phyloP scores from a whole-genome alignment of 2,329 filamentous ascomycete species.

The Ploettnerulaceae sp. region DNA sequence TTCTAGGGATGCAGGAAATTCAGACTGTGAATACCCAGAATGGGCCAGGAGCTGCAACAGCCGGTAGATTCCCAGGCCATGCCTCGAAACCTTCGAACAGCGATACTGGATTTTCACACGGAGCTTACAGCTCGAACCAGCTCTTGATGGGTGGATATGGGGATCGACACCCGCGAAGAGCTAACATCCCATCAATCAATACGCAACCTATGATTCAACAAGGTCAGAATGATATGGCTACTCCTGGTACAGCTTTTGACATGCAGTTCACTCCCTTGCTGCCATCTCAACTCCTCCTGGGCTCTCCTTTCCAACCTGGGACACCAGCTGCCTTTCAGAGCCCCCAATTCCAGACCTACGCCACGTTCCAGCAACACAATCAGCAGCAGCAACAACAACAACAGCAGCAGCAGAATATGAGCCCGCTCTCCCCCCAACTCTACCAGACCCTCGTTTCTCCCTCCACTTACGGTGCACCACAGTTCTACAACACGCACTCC shows the following conservation, averaged over 20 bases:
- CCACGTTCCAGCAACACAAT: constrained; percentile 64
- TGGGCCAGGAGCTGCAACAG: constrained; percentile 49
- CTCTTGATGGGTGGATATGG: constrained; percentile 69
- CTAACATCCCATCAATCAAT: constrained; percentile 89
- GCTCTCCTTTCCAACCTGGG: constrained; percentile 93
- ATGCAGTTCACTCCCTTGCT: constrained; percentile 98
- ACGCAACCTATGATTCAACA: constrained; percentile 61
- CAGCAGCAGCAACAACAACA: constrained; percentile 50
- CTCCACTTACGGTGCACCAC: constrained; percentile 73
- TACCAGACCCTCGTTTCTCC: constrained; percentile 86
- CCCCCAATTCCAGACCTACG: constrained; percentile 84
- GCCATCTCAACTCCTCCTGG: constrained; percentile 88
- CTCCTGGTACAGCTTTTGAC: constrained; percentile 83
- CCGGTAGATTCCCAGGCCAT: constrained; percentile 61
- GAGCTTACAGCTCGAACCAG: constrained; percentile 82
- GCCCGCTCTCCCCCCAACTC: constrained; percentile 73
- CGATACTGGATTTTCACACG: constrained; percentile 88
- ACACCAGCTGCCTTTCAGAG: constrained; percentile 86
- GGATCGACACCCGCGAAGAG: constrained; percentile 78
- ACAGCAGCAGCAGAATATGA: constrained; percentile 58
- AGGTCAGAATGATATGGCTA: constrained; percentile 67
- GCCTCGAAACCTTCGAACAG: constrained; percentile 77
- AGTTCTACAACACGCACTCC: constrained; percentile 82
- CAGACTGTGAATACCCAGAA: constrained; percentile 58
- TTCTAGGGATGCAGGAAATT: constrained; percentile 89